These are phyloP conservation scores for Pyronema domesticum DNA, from an alignment of 495 filamentous ascomycete species.

Conservation along the genomic window DNA sequence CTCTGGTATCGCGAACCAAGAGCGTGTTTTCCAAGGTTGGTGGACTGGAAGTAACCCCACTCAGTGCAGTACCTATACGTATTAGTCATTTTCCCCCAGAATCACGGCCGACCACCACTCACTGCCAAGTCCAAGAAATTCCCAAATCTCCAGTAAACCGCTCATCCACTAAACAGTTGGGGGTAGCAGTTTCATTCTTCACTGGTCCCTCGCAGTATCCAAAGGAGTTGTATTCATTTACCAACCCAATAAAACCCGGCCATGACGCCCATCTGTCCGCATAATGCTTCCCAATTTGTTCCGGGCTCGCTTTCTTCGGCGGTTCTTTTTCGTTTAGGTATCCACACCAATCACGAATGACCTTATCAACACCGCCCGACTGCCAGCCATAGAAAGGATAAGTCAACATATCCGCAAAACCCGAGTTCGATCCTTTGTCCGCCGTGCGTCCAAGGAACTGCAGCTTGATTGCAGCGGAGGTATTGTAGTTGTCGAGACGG, in stretches of 20 bases:
- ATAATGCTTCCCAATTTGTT: constrained; percentile 21
- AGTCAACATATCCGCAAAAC: constrained; percentile 29
- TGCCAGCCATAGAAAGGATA: constrained; percentile 33
- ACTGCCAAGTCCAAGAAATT: constrained; percentile 41
- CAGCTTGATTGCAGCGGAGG: constrained; percentile 32
- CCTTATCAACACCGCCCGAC: constrained; percentile 27
- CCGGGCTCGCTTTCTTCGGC: constrained; percentile 3
- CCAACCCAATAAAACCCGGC: constrained; percentile 27
- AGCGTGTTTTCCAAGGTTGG: constrained; percentile 31
- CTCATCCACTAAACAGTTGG: constrained; percentile 30
- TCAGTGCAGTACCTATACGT: constrained; percentile 34
- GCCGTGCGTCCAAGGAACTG: constrained; percentile 34
- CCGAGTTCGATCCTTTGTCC: constrained; percentile 33
- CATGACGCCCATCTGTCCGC: constrained; percentile 33
- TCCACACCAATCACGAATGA: constrained; percentile 32
- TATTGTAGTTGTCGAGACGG: constrained; percentile 25
- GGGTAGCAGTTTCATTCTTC: constrained; percentile 3
- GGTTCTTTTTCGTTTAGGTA: constrained; percentile 28
- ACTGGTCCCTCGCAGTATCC: constrained; percentile 28
- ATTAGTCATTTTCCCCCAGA: neutral
- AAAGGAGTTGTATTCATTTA: constrained; percentile 27
- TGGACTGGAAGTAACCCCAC: constrained; percentile 39
- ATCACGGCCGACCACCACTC: neutral
- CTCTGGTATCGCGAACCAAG: constrained; percentile 36
- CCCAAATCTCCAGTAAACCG: constrained; percentile 24